phyloP scores from a whole-genome alignment of 2,329 filamentous ascomycete genomes.

The Fusarium sp. region DNA sequence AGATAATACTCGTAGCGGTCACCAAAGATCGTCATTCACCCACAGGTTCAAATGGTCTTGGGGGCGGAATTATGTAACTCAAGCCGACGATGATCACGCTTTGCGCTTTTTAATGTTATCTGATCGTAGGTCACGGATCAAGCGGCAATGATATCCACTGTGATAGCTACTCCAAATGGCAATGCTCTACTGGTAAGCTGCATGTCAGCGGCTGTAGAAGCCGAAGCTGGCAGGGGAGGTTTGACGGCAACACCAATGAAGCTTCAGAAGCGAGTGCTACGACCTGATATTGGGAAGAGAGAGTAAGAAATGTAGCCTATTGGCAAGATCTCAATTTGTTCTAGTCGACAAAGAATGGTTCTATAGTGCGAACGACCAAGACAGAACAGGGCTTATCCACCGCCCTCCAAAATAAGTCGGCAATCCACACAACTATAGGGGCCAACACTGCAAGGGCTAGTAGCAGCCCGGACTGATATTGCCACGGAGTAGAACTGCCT shows the following conservation, averaged over 20 bases:
- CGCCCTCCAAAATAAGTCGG: neutral
- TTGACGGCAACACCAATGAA: too few species aligned
- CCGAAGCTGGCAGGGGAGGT: neutral
- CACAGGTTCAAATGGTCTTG: neutral
- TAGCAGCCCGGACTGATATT: neutral
- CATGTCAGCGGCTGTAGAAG: neutral
- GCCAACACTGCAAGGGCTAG: neutral
- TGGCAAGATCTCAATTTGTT: fast-evolving
- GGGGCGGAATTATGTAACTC: neutral
- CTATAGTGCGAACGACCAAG: neutral
- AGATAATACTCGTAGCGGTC: neutral
- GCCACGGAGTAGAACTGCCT: neutral
- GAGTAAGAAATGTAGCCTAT: fast-evolving
- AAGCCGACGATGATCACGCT: neutral
- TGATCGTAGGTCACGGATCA: neutral
- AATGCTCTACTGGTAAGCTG: neutral
- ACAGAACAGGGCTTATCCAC: neutral
- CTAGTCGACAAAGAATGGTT: neutral
- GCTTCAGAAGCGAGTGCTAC: too few species aligned
- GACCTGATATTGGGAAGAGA: fast-evolving
- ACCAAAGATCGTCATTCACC: neutral
- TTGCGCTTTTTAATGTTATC: neutral
- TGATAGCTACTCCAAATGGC: neutral
- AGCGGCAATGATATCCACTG: neutral
- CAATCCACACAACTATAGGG: neutral